These are phyloP conservation scores for Penicillium sp. DNA, from an alignment of 2,329 filamentous ascomycete genomes.

Conservation along the genomic window DNA sequence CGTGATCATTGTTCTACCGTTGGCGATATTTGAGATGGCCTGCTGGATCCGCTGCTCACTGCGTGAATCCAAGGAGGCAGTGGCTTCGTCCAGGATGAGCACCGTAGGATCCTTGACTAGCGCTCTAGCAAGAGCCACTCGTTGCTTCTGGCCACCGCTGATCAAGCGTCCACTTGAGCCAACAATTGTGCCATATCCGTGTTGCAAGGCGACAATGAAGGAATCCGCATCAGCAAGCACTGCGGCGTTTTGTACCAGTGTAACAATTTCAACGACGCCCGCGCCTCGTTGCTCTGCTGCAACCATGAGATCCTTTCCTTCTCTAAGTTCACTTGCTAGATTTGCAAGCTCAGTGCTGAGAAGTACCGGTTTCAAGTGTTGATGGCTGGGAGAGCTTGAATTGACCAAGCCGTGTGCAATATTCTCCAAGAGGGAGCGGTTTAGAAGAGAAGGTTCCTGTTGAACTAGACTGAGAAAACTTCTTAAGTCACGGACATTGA, in stretches of 20 bases:
- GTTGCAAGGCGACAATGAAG: constrained; percentile 54
- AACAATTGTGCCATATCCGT: constrained; percentile 88
- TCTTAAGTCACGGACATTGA: constrained; percentile 34
- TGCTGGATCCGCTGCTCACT: constrained; percentile 93
- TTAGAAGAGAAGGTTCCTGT: constrained; percentile 50
- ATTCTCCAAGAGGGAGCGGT: constrained; percentile 52
- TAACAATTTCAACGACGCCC: constrained; percentile 26
- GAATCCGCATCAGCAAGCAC: constrained; percentile 23
- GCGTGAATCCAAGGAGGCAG: constrained; percentile 89
- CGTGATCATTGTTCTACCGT: constrained; percentile 86
- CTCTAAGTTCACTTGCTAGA: constrained; percentile 22
- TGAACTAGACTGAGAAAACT: constrained; percentile 42
- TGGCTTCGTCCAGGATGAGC: constrained; percentile 90
- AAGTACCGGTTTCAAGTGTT: constrained; percentile 22
- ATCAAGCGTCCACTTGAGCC: constrained; percentile 89
- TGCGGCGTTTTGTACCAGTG: constrained; percentile 26
- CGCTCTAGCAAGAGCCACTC: constrained; percentile 88
- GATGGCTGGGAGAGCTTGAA: constrained; percentile 25
- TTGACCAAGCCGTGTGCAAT: constrained; percentile 50
- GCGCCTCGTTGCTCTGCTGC: constrained; percentile 21
- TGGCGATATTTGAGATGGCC: constrained; percentile 77
- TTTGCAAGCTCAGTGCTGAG: constrained; percentile 24
- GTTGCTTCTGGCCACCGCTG: constrained; percentile 93
- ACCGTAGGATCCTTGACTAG: constrained; percentile 89
- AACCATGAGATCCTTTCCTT: constrained; percentile 21